Conservation (phyloP, 169 alveolate genomes). For the Eimeria mitis region DNA sequence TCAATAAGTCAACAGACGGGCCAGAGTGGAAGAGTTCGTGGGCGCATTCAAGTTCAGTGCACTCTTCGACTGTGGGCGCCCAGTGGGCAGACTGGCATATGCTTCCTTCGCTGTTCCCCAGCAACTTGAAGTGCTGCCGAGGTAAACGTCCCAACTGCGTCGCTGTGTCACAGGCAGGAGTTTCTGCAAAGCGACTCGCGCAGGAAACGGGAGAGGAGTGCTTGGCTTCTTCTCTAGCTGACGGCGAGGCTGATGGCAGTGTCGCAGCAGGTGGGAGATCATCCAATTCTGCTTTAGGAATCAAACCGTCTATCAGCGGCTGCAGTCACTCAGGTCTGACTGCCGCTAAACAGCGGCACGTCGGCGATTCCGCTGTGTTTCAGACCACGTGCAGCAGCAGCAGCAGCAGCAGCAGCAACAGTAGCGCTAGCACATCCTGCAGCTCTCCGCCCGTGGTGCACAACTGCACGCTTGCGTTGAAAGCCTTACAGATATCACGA, state of each 20-base stretch:
- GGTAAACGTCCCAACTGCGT: background rate
- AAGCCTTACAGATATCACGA: background rate
- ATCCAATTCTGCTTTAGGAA: background rate
- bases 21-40: background rate
- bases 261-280: background rate
- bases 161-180: background rate
- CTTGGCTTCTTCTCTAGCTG: background rate
- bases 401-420: background rate
- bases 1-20: background rate
- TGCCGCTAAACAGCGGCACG: background rate
- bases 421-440: background rate
- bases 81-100: constrained; percentile 34
- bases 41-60: background rate
- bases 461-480: background rate
- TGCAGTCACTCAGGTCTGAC: background rate
- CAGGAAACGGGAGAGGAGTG: constrained; percentile 16
- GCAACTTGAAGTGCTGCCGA: background rate
- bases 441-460: background rate
- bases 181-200: constrained; percentile 25
- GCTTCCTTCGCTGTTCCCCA: constrained; percentile 29
- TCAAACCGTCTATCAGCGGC: background rate
- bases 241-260: constrained; percentile 2
- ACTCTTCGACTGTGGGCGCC: background rate
- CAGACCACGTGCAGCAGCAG: background rate
- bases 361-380: background rate